Evolutionary conservation across 1,284 basidiomycete species (phyloP).

Genomic region (Trichosporon asahii): DNA sequence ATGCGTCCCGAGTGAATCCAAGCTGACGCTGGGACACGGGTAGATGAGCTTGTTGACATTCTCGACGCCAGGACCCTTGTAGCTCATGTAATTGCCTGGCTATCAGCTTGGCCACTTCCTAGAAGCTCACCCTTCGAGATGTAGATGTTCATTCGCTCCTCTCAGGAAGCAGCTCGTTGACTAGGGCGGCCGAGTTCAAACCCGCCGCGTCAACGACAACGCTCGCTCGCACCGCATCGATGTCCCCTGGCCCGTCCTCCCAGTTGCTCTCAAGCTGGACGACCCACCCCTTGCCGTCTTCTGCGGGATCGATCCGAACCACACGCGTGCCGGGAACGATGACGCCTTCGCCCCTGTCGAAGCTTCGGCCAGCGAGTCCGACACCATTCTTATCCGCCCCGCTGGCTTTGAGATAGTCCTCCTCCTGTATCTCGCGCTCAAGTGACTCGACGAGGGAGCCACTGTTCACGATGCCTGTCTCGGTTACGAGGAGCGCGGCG

Average conservation of each 20-base stretch:
- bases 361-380: conserved; percentile 49
- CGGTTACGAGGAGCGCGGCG: conserved; percentile 73
- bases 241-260: conserved; percentile 45
- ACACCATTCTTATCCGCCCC: conserved; percentile 16
- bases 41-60: conserved; percentile 77
- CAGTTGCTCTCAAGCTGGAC: conserved; percentile 69
- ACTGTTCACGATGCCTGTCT: conserved; percentile 88
- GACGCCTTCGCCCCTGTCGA: conserved; percentile 57
- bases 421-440: conserved; percentile 65
- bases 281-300: conserved; percentile 54
- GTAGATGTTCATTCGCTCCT: conserved; percentile 64
- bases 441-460: conserved; percentile 76
- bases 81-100: conserved; percentile 74
- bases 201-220: conserved; percentile 87
- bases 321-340: conserved; percentile 78
- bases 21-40: conserved; percentile 68
- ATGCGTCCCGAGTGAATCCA: conserved; percentile 78
- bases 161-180: conserved; percentile 65
- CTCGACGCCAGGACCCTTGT: conserved; percentile 67
- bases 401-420: conserved; percentile 30
- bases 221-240: conserved; percentile 73
- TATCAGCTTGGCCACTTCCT: conserved; percentile 9
- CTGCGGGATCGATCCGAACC: conserved; percentile 73
- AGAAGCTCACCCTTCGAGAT: conserved; percentile 60
- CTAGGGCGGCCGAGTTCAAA: conserved; percentile 66